Evolutionary conservation across 116 monocot genomes (phyloP), one percentile per base, ranked within the genome.

Genomic region (Thalassia testudinum): DNA sequence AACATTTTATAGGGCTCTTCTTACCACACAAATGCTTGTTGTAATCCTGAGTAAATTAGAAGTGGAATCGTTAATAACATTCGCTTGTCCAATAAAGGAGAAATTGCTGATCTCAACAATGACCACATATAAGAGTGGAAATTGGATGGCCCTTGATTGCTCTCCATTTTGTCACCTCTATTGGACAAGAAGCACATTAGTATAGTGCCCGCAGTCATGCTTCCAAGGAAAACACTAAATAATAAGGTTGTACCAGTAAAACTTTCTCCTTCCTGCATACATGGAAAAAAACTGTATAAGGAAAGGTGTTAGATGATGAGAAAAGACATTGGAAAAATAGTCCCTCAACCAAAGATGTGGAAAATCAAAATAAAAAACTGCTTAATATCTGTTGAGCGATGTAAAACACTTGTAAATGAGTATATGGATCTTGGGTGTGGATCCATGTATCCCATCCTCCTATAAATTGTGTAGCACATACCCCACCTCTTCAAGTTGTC

Each of bases 21-120:
- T 67, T 72, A 90, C 90, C 84, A 84, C 48, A 78, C 67, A 64
- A 80, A 90, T 47, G 84, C 83, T 63, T 81, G 84, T 62, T 90
- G 75, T 47, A 90, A 61, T 27, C 86, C 91, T 24, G 82, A 85
- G 70, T 97, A 97, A 37, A 60, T 70, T 42, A 89, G 38, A 40
- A 97, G 72, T 62, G 97, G 90, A 47, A 97, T 80, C 26, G 78
- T 70, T 43, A 97, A 68, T 12, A 86, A 57, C 67, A 99, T 60
- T 55, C 75, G 51, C 49, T 23, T 63, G 57, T 86, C 86, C 45
- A 66, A 30, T 12, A 89, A 61, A 52, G 82, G 97, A 30, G 75
- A 52, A 59, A 83, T 40, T 52, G 75, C 50, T 37, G 72, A 77
- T 27, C 78, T 79, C 53, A 89, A 52, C 38, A 82, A 42, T 25